These are phyloP conservation scores for Candida neerlandica DNA, from an alignment of 1,139 yeast genomes.

Conservation along the genomic window DNA sequence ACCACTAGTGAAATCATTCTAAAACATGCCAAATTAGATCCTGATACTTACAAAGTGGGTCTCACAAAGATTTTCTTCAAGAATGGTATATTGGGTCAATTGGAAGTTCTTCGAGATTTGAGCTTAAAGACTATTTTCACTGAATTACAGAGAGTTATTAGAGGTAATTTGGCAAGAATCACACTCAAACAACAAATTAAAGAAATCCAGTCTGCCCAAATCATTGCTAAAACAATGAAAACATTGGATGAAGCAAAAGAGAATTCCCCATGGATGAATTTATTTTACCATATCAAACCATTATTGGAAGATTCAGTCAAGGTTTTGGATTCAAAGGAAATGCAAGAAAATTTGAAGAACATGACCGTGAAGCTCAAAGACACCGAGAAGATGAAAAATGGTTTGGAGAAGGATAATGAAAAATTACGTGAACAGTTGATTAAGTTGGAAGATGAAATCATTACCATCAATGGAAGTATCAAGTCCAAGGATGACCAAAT, in stretches of 20 bases:
- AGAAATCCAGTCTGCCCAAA: constrained; percentile 70
- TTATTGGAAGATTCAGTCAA: constrained; percentile 67
- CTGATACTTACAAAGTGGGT: constrained; percentile 73
- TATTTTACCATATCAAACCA: constrained; percentile 76
- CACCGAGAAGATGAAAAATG: constrained; percentile 41
- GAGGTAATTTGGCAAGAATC: constrained; percentile 67
- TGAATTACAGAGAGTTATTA: constrained; percentile 63
- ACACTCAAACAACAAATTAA: constrained; percentile 52
- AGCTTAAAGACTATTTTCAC: constrained; percentile 60
- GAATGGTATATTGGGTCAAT: constrained; percentile 88
- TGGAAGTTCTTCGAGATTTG: constrained; percentile 78
- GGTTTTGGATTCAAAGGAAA: constrained; percentile 55
- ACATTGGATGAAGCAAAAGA: constrained; percentile 51
- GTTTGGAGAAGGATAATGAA: constrained; percentile 52
- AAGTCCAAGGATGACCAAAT: constrained; percentile 30
- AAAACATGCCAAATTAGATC: constrained; percentile 60
- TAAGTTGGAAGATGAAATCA: constrained; percentile 48
- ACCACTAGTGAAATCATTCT: constrained; percentile 72
- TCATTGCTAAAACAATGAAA: constrained; percentile 64
- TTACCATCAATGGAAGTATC: constrained; percentile 27
- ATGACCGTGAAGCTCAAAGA: constrained; percentile 42
- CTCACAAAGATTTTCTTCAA: constrained; percentile 88
- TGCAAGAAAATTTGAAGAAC: constrained; percentile 51
- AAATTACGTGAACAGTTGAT: constrained; percentile 49
- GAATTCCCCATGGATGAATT: constrained; percentile 78